phyloP scores from a whole-genome alignment of 2,329 filamentous ascomycete genomes.

The Hypoxylon rubiginosum region DNA sequence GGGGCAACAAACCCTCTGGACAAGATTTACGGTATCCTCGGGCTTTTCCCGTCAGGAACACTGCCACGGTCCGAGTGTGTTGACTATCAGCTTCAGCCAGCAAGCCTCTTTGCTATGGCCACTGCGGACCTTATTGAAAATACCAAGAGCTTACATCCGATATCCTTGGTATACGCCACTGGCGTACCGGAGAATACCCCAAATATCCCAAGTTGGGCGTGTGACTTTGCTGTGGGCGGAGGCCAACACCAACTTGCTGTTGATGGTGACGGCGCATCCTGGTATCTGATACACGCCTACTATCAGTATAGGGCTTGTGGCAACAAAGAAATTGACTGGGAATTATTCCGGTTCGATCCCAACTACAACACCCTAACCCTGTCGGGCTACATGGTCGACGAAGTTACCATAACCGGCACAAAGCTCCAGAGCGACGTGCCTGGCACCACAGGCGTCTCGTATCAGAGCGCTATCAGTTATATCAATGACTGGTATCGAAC shows the following conservation, averaged over 20 bases:
- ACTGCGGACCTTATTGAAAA: constrained; percentile 8
- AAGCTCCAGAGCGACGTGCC: neutral
- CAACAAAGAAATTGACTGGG: neutral
- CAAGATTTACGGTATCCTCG: constrained; percentile 9
- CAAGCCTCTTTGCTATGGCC: constrained; percentile 7
- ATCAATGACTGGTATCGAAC: neutral
- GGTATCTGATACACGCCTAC: constrained; percentile 1
- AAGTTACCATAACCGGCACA: neutral
- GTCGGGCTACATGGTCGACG: neutral
- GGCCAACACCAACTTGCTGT: neutral
- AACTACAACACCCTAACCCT: neutral
- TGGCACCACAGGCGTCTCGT: neutral
- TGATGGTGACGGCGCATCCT: neutral
- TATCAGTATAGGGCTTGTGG: neutral
- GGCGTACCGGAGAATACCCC: constrained; percentile 4
- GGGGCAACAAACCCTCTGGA: constrained; percentile 10
- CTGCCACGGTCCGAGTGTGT: neutral
- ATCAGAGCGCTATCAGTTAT: neutral
- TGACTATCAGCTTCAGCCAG: neutral
- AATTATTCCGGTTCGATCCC: neutral
- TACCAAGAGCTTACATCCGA: neutral
- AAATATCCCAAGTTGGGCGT: constrained; percentile 2
- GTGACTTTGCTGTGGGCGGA: neutral
- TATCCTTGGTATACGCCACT: neutral
- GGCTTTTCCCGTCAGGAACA: constrained; percentile 7